A percentile compares a stretch with the other conserved stretches of the same genome.
phyloP scores from a whole-genome alignment of 768 basidiomycete species.

The Lentinula guzmanii region DNA sequence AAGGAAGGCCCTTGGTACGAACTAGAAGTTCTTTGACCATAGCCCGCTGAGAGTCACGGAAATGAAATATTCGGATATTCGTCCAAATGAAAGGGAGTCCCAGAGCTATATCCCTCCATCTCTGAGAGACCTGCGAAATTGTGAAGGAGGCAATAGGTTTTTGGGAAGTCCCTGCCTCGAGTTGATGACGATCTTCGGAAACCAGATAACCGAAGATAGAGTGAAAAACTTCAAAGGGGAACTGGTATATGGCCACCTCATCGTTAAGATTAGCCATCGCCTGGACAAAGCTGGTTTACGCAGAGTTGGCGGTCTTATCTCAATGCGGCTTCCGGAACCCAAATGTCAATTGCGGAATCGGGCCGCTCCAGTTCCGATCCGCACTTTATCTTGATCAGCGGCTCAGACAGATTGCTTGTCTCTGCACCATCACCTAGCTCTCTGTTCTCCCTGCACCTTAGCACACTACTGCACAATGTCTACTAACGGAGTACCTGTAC shows the following conservation, averaged over 20 bases:
- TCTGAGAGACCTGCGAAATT: slow-evolving; percentile 2
- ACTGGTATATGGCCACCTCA: slow-evolving; percentile 2
- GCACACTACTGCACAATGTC: not conserved
- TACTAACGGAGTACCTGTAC: not conserved
- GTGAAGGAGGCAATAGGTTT: not conserved
- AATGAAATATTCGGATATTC: slow-evolving; percentile 2
- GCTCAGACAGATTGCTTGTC: not conserved
- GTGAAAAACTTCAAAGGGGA: not conserved
- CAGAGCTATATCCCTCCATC: slow-evolving; percentile 4
- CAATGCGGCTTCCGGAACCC: not conserved
- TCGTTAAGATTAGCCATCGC: not conserved
- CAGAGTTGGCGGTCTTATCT: not conserved
- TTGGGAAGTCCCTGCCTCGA: not conserved
- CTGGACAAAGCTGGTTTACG: not conserved
- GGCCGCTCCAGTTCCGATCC: not conserved
- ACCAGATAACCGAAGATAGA: not conserved
- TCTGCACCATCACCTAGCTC: not conserved
- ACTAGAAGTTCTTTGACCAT: not conserved
- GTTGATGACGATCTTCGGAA: not conserved
- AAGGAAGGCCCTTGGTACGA: not conserved
- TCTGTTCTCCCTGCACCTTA: not conserved
- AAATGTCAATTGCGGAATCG: not conserved
- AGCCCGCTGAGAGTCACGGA: not conserved
- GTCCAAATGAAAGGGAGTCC: not conserved
- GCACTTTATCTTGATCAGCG: not conserved